phyloP scores from a whole-genome alignment of 495 filamentous ascomycete genomes.

The Astrocystis sublimbata region DNA sequence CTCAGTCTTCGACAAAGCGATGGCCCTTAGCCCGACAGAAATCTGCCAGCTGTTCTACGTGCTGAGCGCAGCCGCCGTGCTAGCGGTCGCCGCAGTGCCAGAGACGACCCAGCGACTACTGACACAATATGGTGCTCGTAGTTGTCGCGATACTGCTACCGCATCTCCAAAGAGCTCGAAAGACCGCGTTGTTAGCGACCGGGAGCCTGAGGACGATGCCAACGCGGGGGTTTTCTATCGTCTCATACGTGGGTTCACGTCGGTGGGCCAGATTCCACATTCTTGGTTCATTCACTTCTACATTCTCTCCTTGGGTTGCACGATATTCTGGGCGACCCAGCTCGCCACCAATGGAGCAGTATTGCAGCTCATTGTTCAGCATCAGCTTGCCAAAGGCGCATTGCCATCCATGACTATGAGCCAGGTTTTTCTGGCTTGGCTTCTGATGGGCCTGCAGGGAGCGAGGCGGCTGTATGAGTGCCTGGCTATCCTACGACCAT shows the following conservation, averaged over 20 bases:
- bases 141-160: not conserved
- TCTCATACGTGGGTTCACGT: slow-evolving; percentile 34
- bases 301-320: slow-evolving; percentile 65
- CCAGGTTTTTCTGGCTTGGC: slow-evolving; percentile 69
- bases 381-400: slow-evolving; percentile 26
- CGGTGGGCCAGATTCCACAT: slow-evolving; percentile 68
- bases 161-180: not conserved
- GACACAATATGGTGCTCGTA: slow-evolving; percentile 53
- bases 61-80: slow-evolving; percentile 38
- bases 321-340: slow-evolving; percentile 75
- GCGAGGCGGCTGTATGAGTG: slow-evolving; percentile 74
- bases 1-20: slow-evolving; percentile 9
- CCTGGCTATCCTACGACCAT: slow-evolving; percentile 60
- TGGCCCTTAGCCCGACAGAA: slow-evolving; percentile 34
- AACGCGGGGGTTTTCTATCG: slow-evolving; percentile 21
- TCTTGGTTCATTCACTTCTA: slow-evolving; percentile 90
- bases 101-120: slow-evolving; percentile 41
- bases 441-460: slow-evolving; percentile 73
- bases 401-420: slow-evolving; percentile 60
- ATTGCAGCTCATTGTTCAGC: slow-evolving; percentile 44
- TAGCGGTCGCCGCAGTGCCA: slow-evolving; percentile 42
- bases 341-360: slow-evolving; percentile 57
- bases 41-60: slow-evolving; percentile 52
- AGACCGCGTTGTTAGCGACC: not conserved
- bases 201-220: not conserved